Base-by-base conservation (phyloP, 2,329 filamentous ascomycete species). In the Rhynchosporium graminicola region DNA sequence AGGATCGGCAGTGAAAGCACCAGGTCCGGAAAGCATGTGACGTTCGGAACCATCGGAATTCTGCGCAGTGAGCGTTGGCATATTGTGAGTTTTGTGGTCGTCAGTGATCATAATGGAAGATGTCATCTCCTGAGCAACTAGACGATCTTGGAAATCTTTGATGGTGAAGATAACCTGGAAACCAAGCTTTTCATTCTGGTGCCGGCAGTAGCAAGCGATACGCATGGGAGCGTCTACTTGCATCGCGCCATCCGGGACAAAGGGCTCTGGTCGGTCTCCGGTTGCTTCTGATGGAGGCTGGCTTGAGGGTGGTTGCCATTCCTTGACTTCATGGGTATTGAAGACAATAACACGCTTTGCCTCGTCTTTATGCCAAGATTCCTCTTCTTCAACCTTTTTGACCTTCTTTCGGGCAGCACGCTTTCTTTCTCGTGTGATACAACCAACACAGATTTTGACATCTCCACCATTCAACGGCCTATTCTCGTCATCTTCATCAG, bases 51-150 rank as follows among this genome's bases (percentile, higher is more conserved):
- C 48, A 69, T 63, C 61, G 70, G 75, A 67, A 43, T 69, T 71
- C 66, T 68, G 70, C 29, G 72, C 69, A 28, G 70, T 64, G 46
- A 73, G 66, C 51, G 73, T 58, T 57, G 80, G 76, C 57, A 81
- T 75, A 62, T 77, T 75, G 70, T 91, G 89, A 7, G 92, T 97
- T 79, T 98, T 98, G 79, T 98, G 94, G 72, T 99, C 94, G 74
- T 99, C 94, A 0, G 95, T 98, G 67, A 98, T 97, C 84, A 97
- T 94, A 67, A 98, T 96, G 0, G 92, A 90, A 60, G 89, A 87
- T 26, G 91, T 92, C 67, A 97, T 88, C 58, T 87, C 86, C 76
- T 99, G 94, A 6, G 92, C 90, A 48, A 98, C 79, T 38, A 97
- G 79, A 50, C 87, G 86, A 70, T 88, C 90, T 66, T 86, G 79